A percentile compares a stretch with the other conserved stretches of the same genome.
Evolutionary conservation across 495 filamentous ascomycete species (phyloP).

Genomic region (Aspergillus avenaceus): DNA sequence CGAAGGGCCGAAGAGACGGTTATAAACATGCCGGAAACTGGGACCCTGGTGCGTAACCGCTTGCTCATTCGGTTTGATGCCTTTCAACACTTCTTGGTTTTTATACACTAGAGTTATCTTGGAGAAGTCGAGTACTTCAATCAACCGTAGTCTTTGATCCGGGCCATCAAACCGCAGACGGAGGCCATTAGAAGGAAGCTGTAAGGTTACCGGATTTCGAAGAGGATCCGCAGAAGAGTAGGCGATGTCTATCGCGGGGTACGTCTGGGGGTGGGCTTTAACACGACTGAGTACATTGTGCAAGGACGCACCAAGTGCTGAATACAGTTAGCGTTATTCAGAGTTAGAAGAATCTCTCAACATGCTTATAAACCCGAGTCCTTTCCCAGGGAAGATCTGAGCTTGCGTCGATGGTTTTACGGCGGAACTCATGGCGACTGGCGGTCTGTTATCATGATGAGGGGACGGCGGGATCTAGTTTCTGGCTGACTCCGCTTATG

Average conservation of each 20-base stretch:
- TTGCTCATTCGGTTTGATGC: slow-evolving; percentile 41
- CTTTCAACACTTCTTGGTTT: slow-evolving; percentile 75
- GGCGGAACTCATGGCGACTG: slow-evolving; percentile 43
- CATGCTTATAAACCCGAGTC: slow-evolving; percentile 74
- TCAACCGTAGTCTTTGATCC: slow-evolving; percentile 83
- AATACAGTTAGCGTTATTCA: slow-evolving; percentile 19
- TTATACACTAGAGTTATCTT: slow-evolving; percentile 80
- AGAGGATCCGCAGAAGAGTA: slow-evolving; percentile 71
- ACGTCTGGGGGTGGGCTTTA: slow-evolving; percentile 76
- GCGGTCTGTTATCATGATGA: slow-evolving; percentile 16
- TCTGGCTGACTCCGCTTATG: background rate
- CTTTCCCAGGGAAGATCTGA: slow-evolving; percentile 71
- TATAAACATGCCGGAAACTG: slow-evolving; percentile 86
- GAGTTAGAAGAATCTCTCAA: slow-evolving; percentile 2
- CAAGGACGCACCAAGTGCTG: slow-evolving; percentile 83
- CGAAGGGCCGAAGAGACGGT: slow-evolving; percentile 83
- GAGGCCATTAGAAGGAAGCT: slow-evolving; percentile 77
- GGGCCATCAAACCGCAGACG: slow-evolving; percentile 90
- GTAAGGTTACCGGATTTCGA: slow-evolving; percentile 63
- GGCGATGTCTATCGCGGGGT: slow-evolving; percentile 75
- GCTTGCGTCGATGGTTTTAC: slow-evolving; percentile 43
- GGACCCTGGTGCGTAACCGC: slow-evolving; percentile 55
- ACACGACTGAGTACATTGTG: slow-evolving; percentile 82
- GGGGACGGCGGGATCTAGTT: slow-evolving; percentile 1
- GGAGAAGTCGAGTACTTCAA: slow-evolving; percentile 90